Evolutionary conservation across 2,329 filamentous ascomycete species (phyloP).

Genomic region (Penicillium sp.): DNA sequence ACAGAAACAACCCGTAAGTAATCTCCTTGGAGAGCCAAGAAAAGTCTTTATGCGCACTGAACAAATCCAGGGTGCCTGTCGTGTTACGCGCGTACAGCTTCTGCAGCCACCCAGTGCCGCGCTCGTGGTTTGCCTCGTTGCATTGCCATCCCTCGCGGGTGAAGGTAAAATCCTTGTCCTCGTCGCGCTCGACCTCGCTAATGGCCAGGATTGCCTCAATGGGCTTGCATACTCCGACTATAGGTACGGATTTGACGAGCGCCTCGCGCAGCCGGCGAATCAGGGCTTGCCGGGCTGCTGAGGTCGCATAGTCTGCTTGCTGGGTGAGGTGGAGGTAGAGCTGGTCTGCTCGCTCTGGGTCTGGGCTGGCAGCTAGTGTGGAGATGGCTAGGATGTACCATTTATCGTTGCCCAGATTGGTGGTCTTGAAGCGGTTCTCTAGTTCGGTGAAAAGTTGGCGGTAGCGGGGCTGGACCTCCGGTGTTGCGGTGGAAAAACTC

Average conservation of each 20-base stretch:
- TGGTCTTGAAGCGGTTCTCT: conserved; percentile 30
- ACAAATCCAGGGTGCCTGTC: conserved; percentile 32
- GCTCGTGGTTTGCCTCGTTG: conserved; percentile 54
- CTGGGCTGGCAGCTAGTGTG: conserved; percentile 51
- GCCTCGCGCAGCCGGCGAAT: conserved; percentile 53
- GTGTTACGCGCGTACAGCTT: conserved; percentile 57
- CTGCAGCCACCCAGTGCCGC: conserved; percentile 57
- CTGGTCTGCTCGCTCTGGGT: conserved; percentile 53
- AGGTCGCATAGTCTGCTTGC: conserved; percentile 46
- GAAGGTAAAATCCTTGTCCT: conserved; percentile 58
- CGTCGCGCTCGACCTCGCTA: conserved; percentile 50
- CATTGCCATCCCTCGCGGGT: conserved; percentile 61
- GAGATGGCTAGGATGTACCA: conserved; percentile 42
- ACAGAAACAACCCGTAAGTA: conserved; percentile 61
- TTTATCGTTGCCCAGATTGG: conserved; percentile 28
- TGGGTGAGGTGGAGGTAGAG: conserved; percentile 59
- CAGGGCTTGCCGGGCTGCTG: conserved; percentile 33
- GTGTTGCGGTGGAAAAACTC: conserved; percentile 14
- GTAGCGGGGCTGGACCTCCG: conserved; percentile 30
- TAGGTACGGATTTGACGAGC: conserved; percentile 57
- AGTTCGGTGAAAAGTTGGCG: conserved; percentile 31
- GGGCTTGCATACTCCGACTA: conserved; percentile 64
- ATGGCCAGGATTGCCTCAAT: conserved; percentile 62
- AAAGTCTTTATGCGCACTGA: conserved; percentile 51
- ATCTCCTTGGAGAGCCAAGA: conserved; percentile 71